Evolutionary conservation across 106 monocot species (phyloP).

Genomic region (Phalaenopsis aphrodite): DNA sequence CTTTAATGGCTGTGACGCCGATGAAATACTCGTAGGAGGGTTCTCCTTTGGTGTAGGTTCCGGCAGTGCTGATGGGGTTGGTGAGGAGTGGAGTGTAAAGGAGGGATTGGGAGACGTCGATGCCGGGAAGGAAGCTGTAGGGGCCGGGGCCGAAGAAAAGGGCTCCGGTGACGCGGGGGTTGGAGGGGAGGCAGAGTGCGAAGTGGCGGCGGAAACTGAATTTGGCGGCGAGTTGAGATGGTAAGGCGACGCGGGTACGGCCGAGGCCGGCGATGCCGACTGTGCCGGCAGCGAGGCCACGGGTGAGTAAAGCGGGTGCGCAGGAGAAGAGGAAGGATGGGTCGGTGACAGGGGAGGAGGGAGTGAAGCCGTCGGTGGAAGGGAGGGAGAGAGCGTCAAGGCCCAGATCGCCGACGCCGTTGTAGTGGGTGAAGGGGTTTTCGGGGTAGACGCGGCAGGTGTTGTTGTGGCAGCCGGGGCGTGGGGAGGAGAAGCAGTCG

Average conservation of each 20-base stretch:
- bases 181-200: slow-evolving; percentile 49
- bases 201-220: slow-evolving; percentile 43
- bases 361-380: slow-evolving; percentile 44
- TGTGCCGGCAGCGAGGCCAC: slow-evolving; percentile 34
- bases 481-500: slow-evolving; percentile 10
- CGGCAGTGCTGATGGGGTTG: slow-evolving; percentile 65
- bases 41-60: slow-evolving; percentile 25
- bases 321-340: slow-evolving; percentile 39
- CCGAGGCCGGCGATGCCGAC: slow-evolving; percentile 42
- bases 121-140: slow-evolving; percentile 37
- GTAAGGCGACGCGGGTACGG: slow-evolving; percentile 25
- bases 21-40: slow-evolving; percentile 66
- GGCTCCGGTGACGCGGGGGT: slow-evolving; percentile 20
- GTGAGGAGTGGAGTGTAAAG: slow-evolving; percentile 57
- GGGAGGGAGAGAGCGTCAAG: slow-evolving; percentile 28
- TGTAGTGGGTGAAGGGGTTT: slow-evolving; percentile 30
- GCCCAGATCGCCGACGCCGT: slow-evolving; percentile 33
- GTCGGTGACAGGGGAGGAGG: slow-evolving; percentile 19
- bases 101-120: slow-evolving; percentile 35
- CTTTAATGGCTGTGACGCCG: slow-evolving; percentile 35
- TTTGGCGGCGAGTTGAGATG: slow-evolving; percentile 38
- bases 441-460: slow-evolving; percentile 29
- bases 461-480: slow-evolving; percentile 40
- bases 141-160: slow-evolving; percentile 69
- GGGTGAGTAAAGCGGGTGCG: slow-evolving; percentile 21